phyloP scores from a whole-genome alignment of 2,329 filamentous ascomycete genomes.

The Neonectria sp. region DNA sequence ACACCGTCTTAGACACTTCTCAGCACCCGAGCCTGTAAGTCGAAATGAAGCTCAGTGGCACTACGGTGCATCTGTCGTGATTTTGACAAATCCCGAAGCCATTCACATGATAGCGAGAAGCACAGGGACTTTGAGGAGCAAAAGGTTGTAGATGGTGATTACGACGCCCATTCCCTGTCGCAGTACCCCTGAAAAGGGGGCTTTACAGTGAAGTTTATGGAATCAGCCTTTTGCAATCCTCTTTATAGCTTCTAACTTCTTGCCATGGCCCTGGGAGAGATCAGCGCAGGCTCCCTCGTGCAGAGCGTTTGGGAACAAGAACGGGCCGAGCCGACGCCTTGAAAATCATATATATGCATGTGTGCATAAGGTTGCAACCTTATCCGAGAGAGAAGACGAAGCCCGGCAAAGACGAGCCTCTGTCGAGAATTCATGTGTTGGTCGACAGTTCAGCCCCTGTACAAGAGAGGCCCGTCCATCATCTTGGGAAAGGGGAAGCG shows the following conservation, averaged over 20 bases:
- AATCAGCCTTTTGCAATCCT: neutral
- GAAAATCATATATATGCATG: too few species aligned
- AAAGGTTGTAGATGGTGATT: too few species aligned
- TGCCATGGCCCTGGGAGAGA: neutral
- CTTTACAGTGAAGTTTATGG: neutral
- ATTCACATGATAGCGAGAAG: neutral
- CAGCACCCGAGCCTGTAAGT: neutral
- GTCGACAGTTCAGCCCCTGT: neutral
- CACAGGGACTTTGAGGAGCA: neutral
- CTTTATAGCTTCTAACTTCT: neutral
- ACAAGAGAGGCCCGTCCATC: neutral
- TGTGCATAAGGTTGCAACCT: neutral
- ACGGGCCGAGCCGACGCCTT: constrained; percentile 8
- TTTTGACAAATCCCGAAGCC: neutral
- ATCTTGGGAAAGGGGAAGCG: neutral
- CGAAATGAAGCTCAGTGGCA: neutral
- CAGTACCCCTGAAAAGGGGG: too few species aligned
- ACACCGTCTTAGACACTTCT: neutral
- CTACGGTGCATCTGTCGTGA: neutral
- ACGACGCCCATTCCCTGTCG: neutral
- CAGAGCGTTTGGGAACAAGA: neutral
- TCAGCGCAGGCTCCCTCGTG: neutral
- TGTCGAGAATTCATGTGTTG: neutral
- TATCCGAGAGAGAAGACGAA: neutral
- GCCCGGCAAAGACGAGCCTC: neutral